Conservation (phyloP, 2,329 filamentous ascomycete species). For the Sporothrix schenckii region DNA sequence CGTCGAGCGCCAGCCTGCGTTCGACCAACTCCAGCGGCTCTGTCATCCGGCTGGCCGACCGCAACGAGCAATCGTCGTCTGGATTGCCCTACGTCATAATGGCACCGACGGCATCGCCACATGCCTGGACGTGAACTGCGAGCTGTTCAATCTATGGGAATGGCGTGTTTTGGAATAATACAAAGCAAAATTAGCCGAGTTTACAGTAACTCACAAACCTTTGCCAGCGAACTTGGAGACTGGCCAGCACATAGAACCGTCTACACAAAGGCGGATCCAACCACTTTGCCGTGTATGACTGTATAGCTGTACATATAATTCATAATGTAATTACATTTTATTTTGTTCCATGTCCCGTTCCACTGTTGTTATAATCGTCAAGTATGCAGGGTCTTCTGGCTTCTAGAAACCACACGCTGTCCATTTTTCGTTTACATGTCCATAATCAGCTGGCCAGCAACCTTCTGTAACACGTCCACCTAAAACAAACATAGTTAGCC, state of each 20-base stretch:
- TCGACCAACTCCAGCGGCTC: slow-evolving; percentile 47
- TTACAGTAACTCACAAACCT: neutral
- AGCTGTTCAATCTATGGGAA: neutral
- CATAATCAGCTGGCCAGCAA: slow-evolving; percentile 80
- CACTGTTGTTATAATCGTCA: neutral
- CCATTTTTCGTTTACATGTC: slow-evolving; percentile 66
- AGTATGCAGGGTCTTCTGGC: no score
- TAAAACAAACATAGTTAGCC: slow-evolving; percentile 42
- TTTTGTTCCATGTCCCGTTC: neutral
- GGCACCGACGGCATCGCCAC: neutral
- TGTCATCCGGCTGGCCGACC: slow-evolving; percentile 54
- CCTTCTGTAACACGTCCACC: slow-evolving; percentile 87
- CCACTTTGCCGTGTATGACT: slow-evolving; percentile 6
- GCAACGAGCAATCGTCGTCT: slow-evolving; percentile 39
- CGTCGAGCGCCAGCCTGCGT: slow-evolving; percentile 48
- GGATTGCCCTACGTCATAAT: slow-evolving; percentile 47
- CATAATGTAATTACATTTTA: slow-evolving; percentile 24
- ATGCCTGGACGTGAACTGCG: neutral
- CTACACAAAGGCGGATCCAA: neutral
- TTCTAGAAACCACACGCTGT: neutral
- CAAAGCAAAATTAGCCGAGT: neutral
- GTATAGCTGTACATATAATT: slow-evolving; percentile 27
- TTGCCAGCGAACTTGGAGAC: neutral
- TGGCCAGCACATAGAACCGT: neutral
- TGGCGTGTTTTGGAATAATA: neutral